Base-by-base conservation (phyloP, 1,139 yeast species). In the Eremothecium cymbalariae region DNA sequence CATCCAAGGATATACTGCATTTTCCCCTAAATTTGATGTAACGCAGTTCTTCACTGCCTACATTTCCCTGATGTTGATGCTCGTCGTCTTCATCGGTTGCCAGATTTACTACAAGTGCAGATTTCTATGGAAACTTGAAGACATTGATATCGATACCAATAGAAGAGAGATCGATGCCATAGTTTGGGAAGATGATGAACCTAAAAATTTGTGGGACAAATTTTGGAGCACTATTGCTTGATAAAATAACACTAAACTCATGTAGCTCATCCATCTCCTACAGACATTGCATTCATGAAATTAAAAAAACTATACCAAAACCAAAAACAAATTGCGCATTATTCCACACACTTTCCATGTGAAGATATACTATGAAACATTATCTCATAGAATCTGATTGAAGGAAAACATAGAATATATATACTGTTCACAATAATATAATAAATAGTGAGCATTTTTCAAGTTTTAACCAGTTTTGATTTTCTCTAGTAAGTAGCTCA, bases 1-100 rank as follows among this genome's bases (percentile, higher is more conserved):
- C 54, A 64, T 79, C 43, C 84, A 79, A 59, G 86, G 86, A 32
- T 78, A 65, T 55, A 51, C 60, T 7, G 68, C 70, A 2, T 78
- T 77, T 59, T 59, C 54, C 62, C 76, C 50, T 59, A 68, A 40
- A 51, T 76, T 68, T 44, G 57, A 59, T 34, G 60, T 70, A 38
- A 59, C 62, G 26, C 54, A 52, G 7, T 79, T 78, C 62, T 77
- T 78, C 55, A 72, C 82, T 54, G 67, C 77, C 11, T 75, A 75
- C 52, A 63, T 75, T 34, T 75, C 82, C 4, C 60, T 72, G 34
- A 67, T 75, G 23, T 53, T 75, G 35, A 69, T 73, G 43, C 68
- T 55, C 19, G 70, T 62, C 4, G 48, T 65, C n/a, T 74, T 66
- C 64, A 40, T 65, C 8, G 62, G 64, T n/a, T 72, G 72, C 65